These are phyloP conservation scores for Pichia eremophila DNA, from an alignment of 805 yeast genomes.

Conservation along the genomic window DNA sequence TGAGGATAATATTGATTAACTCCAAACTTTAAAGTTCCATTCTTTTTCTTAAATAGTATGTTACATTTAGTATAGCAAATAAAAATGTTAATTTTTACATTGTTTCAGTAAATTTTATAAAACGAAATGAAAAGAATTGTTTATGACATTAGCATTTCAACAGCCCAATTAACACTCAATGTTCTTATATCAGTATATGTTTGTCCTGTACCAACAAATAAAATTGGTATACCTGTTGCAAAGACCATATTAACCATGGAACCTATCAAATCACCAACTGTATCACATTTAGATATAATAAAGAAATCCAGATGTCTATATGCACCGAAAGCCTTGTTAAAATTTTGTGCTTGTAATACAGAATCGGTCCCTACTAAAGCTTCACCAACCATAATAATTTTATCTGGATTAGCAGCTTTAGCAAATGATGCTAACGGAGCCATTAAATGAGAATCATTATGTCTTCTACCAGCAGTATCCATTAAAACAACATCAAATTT, in stretches of 20 bases:
- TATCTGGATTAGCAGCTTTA: constrained; percentile 89
- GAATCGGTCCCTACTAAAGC: constrained; percentile 97
- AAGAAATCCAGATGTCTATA: constrained; percentile 77
- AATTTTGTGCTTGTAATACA: constrained; percentile 88
- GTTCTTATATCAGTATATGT: constrained; percentile 91
- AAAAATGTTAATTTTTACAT: no score
- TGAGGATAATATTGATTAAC: background rate
- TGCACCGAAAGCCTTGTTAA: constrained; percentile 87
- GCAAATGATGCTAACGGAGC: constrained; percentile 93
- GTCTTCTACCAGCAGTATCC: constrained; percentile 98
- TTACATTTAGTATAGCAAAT: no score
- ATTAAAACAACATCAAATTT: constrained; percentile 78
- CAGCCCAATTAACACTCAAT: constrained; percentile 87
- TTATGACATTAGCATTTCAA: constrained; percentile 65
- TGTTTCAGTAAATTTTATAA: background rate
- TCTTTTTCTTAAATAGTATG: background rate
- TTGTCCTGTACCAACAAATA: constrained; percentile 95
- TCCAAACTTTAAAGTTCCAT: background rate
- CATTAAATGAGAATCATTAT: constrained; percentile 89
- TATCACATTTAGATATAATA: constrained; percentile 89
- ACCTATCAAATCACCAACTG: constrained; percentile 94
- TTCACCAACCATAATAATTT: constrained; percentile 97
- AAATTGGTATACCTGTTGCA: constrained; percentile 90
- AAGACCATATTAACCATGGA: constrained; percentile 96
- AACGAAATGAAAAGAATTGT: background rate